phyloP scores from a whole-genome alignment of 129 eudicot species.

The Flaveria ramosissima region DNA sequence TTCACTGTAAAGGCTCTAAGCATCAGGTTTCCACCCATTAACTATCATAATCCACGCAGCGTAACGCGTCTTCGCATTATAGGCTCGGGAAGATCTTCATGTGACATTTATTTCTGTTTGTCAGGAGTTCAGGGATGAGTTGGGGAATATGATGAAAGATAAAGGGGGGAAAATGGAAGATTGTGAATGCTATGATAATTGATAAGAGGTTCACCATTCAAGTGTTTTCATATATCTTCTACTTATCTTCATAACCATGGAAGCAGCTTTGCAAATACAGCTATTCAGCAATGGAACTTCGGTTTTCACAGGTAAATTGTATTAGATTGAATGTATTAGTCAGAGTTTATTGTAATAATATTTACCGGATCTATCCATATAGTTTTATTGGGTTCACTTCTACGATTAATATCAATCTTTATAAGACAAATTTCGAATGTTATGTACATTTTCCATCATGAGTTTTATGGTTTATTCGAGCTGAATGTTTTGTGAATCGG shows the following conservation, averaged over 20 bases:
- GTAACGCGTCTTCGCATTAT: no score
- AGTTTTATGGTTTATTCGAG: no score
- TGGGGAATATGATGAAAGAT: conserved; percentile 9
- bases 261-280: conserved; percentile 34
- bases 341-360: no score
- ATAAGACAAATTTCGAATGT: neutral
- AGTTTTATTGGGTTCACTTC: neutral
- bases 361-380: no score
- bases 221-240: conserved; percentile 8
- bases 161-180: conserved; percentile 1
- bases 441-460: neutral
- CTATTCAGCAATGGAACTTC: conserved; percentile 28
- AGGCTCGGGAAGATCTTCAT: no score
- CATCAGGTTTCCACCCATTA: no score
- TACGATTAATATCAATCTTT: neutral
- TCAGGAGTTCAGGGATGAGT: conserved; percentile 23
- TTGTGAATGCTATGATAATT: neutral
- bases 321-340: no score
- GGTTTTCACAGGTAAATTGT: conserved; percentile 23
- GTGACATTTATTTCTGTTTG: conserved; percentile 3
- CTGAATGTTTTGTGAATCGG: neutral
- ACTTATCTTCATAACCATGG: conserved; percentile 29
- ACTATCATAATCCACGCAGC: no score
- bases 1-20: no score
- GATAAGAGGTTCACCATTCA: conserved; percentile 25